Percentiles rank a stretch among this genome's conserved stretches.
These are phyloP conservation scores for Pythium phragmitis DNA, from an alignment of 352 stramenopile genomes.

Conservation along the genomic window DNA sequence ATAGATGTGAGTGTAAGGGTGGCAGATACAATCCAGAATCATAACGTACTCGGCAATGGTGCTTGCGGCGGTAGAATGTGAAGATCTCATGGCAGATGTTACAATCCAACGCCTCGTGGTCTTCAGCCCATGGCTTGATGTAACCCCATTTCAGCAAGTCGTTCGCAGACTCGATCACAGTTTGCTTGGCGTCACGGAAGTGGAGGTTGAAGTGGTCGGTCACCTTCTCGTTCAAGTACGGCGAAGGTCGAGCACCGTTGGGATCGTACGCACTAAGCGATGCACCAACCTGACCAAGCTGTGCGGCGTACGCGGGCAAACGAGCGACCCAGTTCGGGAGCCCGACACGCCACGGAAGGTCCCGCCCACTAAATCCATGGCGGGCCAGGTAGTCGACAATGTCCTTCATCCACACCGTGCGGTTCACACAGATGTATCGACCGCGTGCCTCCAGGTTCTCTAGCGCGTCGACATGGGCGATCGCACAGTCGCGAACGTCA, in stretches of 20 bases:
- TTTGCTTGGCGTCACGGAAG: slow-evolving; percentile 60
- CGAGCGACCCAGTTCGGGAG: slow-evolving; percentile 83
- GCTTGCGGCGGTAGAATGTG: slow-evolving; percentile 78
- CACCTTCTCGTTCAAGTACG: slow-evolving; percentile 81
- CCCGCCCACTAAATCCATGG: slow-evolving; percentile 84
- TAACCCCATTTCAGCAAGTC: slow-evolving; percentile 84
- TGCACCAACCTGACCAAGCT: slow-evolving; percentile 83
- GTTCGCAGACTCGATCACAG: slow-evolving; percentile 80
- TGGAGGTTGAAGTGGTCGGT: slow-evolving; percentile 77
- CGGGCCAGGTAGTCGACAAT: slow-evolving; percentile 82
- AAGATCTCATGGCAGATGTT: slow-evolving; percentile 77
- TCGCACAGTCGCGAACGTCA: slow-evolving; percentile 82
- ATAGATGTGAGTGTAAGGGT: neutral
- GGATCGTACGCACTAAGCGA: slow-evolving; percentile 71
- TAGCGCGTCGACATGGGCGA: slow-evolving; percentile 76
- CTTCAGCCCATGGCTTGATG: slow-evolving; percentile 88
- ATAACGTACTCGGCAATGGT: slow-evolving; percentile 73
- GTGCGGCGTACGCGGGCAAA: slow-evolving; percentile 80
- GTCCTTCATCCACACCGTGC: slow-evolving; percentile 86
- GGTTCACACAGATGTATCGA: slow-evolving; percentile 87
- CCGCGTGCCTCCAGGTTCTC: slow-evolving; percentile 83
- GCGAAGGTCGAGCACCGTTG: slow-evolving; percentile 49
- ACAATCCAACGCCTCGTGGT: slow-evolving; percentile 74
- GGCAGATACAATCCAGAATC: neutral
- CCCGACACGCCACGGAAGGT: slow-evolving; percentile 81